phyloP scores from a whole-genome alignment of 2,329 filamentous ascomycete genomes.

The Fusarium subtropicale region DNA sequence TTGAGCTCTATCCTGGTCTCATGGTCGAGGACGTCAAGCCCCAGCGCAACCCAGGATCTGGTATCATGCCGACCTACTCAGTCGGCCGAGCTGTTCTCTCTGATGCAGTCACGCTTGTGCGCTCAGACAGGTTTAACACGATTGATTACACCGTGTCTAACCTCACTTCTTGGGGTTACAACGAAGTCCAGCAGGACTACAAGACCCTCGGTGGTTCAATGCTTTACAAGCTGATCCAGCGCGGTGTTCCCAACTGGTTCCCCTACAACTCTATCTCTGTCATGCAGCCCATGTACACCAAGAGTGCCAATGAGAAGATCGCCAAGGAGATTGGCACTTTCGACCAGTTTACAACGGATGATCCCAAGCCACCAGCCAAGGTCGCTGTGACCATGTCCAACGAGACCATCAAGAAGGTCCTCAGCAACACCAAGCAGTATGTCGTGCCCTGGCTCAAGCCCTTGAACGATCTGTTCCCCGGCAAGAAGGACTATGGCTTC shows the following conservation, averaged over 20 bases:
- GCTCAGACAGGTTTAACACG: slow-evolving; percentile 70
- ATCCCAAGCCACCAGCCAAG: slow-evolving; percentile 52
- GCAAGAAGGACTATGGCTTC: slow-evolving; percentile 54
- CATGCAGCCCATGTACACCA: slow-evolving; percentile 61
- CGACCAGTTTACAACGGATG: slow-evolving; percentile 49
- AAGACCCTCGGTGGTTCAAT: slow-evolving; percentile 58
- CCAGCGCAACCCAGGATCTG: slow-evolving; percentile 60
- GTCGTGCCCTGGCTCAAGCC: slow-evolving; percentile 51
- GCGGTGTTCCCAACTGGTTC: slow-evolving; percentile 60
- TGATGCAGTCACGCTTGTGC: slow-evolving; percentile 69
- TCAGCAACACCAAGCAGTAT: slow-evolving; percentile 50
- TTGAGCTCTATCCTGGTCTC: slow-evolving; percentile 77
- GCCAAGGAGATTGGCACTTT: slow-evolving; percentile 55
- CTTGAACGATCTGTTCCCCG: slow-evolving; percentile 50
- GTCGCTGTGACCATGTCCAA: slow-evolving; percentile 44
- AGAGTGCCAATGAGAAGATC: slow-evolving; percentile 54
- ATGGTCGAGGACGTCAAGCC: slow-evolving; percentile 70
- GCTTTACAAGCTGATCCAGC: slow-evolving; percentile 60
- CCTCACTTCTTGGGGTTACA: slow-evolving; percentile 59
- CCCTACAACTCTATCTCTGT: slow-evolving; percentile 56
- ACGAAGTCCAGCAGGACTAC: slow-evolving; percentile 47
- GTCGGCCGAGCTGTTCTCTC: slow-evolving; percentile 67
- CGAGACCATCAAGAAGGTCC: slow-evolving; percentile 49
- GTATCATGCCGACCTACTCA: slow-evolving; percentile 58
- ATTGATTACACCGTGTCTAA: slow-evolving; percentile 57